phyloP scores from a whole-genome alignment of 2,329 filamentous ascomycete genomes.

The Fusarium sp. region DNA sequence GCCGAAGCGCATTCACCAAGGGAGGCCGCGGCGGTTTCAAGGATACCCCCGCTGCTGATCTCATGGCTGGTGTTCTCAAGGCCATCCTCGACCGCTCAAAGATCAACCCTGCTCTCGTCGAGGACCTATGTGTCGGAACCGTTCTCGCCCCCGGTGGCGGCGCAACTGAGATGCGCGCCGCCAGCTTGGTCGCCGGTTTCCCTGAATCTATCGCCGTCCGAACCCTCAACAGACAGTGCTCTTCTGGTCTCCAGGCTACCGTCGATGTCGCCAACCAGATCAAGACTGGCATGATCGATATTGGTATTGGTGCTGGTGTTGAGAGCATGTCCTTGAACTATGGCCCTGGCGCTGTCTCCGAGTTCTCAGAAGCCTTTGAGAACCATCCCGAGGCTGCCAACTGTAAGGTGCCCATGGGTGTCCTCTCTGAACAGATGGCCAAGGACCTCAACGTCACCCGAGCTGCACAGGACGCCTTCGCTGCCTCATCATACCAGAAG shows the following conservation, averaged over 20 bases:
- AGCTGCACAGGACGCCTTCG: conserved; percentile 87
- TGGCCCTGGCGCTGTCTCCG: conserved; percentile 86
- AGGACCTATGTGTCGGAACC: conserved; percentile 92
- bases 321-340: conserved; percentile 97
- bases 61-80: conserved; percentile 86
- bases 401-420: conserved; percentile 98
- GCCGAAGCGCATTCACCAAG: conserved; percentile 92
- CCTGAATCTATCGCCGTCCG: conserved; percentile 86
- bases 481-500: conserved; percentile 92
- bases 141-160: conserved; percentile 94
- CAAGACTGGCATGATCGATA: conserved; percentile 89
- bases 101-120: conserved; percentile 88
- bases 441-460: conserved; percentile 81
- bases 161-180: conserved; percentile 96
- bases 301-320: conserved; percentile 93
- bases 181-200: conserved; percentile 90
- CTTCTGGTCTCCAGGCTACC: conserved; percentile 89
- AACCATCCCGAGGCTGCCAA: conserved; percentile 84
- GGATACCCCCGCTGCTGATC: conserved; percentile 88
- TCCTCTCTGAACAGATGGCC: conserved; percentile 94
- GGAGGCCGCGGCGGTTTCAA: conserved; percentile 96
- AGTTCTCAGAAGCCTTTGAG: conserved; percentile 92
- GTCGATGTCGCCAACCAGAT: conserved; percentile 96
- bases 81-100: conserved; percentile 84
- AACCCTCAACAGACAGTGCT: conserved; percentile 93